Base-by-base conservation (phyloP, 306 rosid genomes). In the Acacia acuminata region DNA sequence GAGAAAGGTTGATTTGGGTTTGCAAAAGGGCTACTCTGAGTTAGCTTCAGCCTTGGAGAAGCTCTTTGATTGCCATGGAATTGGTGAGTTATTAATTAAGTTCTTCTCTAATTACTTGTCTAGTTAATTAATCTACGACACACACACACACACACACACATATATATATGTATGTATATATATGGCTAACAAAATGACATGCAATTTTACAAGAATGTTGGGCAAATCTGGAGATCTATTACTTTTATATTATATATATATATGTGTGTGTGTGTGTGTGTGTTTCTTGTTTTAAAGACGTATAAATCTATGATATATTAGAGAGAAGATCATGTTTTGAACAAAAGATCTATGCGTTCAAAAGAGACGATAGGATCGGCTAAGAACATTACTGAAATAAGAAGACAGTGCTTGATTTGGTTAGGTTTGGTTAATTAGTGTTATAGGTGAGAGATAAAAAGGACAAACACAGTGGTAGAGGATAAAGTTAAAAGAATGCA, bases 1-100 rank as follows among this genome's bases (percentile, higher is more conserved):
- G 86, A 94, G 97, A 78, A 93, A 93, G 64, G 82, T 93, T 60
- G 94, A 93, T 74, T 77, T 93, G 60, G 79, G 75, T 72, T 82
- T 82, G 84, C 93, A 90, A 42, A 85, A 87, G 48, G 91, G 78
- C 2, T 93, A 91, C 78, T 77, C 83, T 0, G 87, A 91, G 60
- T 91, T 93, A n/a, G 91, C 88, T 14, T 5, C 84, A 0, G 89
- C 94, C 10, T 82, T 94, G 90, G 92, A 91, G 78, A 87, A 89
- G 22, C 90, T 94, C 81, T 94, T 92, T 56, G 89, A 76, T 72
- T 89, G 82, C 71, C 85, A 84, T 76, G 92, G 84, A 71, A 81
- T 93, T 8, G 83, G 94, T 91, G 36, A 88, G 85, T 74, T 71
- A 22, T 22, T 38, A n/a, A 56, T 19, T 8, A 56, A 56, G 4